These are phyloP conservation scores for Populus trichocarpa DNA, from an alignment of 441 rosid species.

Conservation along the genomic window DNA sequence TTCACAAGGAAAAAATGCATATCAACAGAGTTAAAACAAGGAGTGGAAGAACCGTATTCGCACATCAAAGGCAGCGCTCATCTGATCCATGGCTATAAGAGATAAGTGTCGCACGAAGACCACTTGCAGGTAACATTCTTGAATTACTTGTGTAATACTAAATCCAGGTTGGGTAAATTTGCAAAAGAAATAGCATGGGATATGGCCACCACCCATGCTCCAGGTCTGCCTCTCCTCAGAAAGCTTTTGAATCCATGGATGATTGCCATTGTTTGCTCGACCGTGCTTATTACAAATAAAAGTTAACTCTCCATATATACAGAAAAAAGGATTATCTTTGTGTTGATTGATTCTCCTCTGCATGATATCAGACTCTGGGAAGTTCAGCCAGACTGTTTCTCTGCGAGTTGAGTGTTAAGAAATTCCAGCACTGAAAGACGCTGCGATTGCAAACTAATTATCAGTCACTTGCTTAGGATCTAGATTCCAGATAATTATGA, in stretches of 20 bases:
- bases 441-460: conserved; percentile 37
- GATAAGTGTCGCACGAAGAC: not conserved
- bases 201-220: not conserved
- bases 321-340: not conserved
- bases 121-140: not conserved
- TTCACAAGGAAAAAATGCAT: not conserved
- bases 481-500: not conserved
- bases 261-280: not conserved
- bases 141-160: not conserved
- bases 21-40: not conserved
- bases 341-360: not conserved
- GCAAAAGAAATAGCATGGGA: not conserved
- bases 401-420: conserved; percentile 62
- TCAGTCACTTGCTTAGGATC: conserved; percentile 7
- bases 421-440: conserved; percentile 78
- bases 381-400: conserved; percentile 40
- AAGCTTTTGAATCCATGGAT: not conserved
- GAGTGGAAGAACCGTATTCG: not conserved
- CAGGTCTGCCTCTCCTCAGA: not conserved
- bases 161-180: not conserved
- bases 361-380: not conserved
- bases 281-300: conserved; percentile 3
- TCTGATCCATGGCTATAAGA: not conserved
- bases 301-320: conserved; percentile 6
- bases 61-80: not conserved